A percentile compares a stretch with the other conserved stretches of the same genome.
phyloP scores from a whole-genome alignment of 148 eudicot species.

The Rhododendron williamsianum region DNA sequence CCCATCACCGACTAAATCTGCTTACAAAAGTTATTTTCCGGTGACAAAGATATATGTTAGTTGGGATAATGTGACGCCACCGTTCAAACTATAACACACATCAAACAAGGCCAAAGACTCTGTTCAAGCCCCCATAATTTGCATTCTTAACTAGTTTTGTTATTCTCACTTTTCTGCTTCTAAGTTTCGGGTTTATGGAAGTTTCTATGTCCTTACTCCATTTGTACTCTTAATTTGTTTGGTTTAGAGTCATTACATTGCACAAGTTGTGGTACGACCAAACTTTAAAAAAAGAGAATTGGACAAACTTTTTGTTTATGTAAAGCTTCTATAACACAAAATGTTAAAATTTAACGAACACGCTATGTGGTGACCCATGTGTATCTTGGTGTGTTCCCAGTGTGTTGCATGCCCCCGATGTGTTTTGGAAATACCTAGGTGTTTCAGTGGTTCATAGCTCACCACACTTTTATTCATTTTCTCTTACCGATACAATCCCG shows the following conservation, averaged over 20 bases:
- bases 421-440: not conserved
- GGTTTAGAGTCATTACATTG: not conserved
- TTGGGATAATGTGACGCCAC: not conserved
- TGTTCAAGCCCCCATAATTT: no score
- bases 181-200: not conserved
- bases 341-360: not conserved
- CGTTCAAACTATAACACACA: not conserved
- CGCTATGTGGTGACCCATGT: not conserved
- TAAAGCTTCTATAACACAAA: no score
- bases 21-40: not conserved
- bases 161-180: not conserved
- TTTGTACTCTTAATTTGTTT: not conserved
- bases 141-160: not conserved
- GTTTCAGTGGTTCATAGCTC: not conserved
- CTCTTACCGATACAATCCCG: not conserved
- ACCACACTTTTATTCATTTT: not conserved
- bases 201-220: not conserved
- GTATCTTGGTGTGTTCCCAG: not conserved
- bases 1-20: not conserved
- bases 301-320: no score
- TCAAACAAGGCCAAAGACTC: not conserved
- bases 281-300: not conserved
- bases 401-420: not conserved
- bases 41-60: not conserved
- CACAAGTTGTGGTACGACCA: not conserved